A percentile compares a stretch with the other conserved stretches of the same genome.
These are phyloP conservation scores for Sisymbrium irio DNA, from an alignment of 345 rosid genomes.

Conservation along the genomic window DNA sequence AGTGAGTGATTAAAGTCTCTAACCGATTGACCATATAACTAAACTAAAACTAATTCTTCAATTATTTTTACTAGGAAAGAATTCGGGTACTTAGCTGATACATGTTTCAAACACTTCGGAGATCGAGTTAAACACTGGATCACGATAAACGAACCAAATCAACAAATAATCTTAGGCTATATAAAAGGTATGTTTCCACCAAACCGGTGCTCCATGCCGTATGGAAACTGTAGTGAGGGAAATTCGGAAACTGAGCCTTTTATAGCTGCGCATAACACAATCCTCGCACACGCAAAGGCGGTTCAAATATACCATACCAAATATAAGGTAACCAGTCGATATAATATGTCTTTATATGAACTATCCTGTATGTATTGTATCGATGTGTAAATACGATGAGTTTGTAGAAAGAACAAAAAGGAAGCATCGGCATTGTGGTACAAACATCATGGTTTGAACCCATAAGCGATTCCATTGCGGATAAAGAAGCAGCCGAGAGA, in stretches of 20 bases:
- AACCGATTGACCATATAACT: neutral
- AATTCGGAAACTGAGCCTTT: constrained; percentile 56
- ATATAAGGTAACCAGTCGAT: constrained; percentile 50
- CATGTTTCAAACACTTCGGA: constrained; percentile 59
- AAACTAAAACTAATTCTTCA: neutral
- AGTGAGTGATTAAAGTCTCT: constrained; percentile 34
- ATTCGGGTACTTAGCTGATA: constrained; percentile 49
- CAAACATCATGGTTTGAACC: constrained; percentile 69
- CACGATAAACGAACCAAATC: constrained; percentile 60
- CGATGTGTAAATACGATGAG: neutral
- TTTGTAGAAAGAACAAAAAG: constrained; percentile 50
- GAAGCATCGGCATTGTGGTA: constrained; percentile 63
- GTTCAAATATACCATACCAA: constrained; percentile 48
- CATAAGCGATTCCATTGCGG: constrained; percentile 47
- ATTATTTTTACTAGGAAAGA: constrained; percentile 42
- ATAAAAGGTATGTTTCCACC: constrained; percentile 44
- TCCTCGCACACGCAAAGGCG: constrained; percentile 61
- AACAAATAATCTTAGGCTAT: constrained; percentile 34
- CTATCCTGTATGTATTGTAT: neutral
- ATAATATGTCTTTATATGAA: neutral
- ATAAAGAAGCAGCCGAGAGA: constrained; percentile 60
- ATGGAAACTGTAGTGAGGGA: constrained; percentile 50
- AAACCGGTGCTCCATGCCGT: constrained; percentile 44
- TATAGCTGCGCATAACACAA: constrained; percentile 51
- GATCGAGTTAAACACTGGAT: constrained; percentile 63